phyloP scores from a whole-genome alignment of 2,329 filamentous ascomycete genomes.

The Paecilomyces sp. region DNA sequence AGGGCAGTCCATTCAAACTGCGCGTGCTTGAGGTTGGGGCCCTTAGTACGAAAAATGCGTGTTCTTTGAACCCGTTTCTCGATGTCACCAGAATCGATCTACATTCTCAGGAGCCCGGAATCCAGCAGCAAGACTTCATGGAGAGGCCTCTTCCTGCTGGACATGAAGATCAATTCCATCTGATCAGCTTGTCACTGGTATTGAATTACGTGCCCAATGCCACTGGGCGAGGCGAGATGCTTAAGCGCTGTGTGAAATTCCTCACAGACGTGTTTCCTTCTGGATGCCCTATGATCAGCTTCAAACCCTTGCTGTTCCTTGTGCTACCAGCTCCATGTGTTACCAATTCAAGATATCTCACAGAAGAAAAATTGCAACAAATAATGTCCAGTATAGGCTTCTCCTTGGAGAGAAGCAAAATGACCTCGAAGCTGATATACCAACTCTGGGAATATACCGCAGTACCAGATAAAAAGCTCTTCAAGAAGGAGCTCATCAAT shows the following conservation, averaged over 20 bases:
- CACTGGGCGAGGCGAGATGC: conserved; percentile 71
- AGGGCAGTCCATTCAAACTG: conserved; percentile 30
- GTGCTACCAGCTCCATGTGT: conserved; percentile 86
- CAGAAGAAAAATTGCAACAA: conserved; percentile 57
- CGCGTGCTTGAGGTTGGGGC: conserved; percentile 84
- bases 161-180: conserved; percentile 65
- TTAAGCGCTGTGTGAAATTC: conserved; percentile 67
- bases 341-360: conserved; percentile 83
- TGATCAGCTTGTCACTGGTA: conserved; percentile 86
- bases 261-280: conserved; percentile 36
- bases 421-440: conserved; percentile 78
- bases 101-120: conserved; percentile 71
- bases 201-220: conserved; percentile 89
- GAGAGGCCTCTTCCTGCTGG: conserved; percentile 61
- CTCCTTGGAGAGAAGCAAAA: conserved; percentile 56
- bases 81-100: conserved; percentile 80
- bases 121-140: conserved; percentile 92
- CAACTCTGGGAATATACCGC: conserved; percentile 65
- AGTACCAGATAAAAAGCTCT: conserved; percentile 29
- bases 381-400: conserved; percentile 80
- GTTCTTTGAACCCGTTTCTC: conserved; percentile 64
- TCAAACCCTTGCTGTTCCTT: conserved; percentile 62
- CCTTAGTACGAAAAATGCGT: conserved; percentile 75
- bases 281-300: conserved; percentile 15
- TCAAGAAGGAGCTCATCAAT: conserved; percentile 69